A percentile compares a stretch with the other conserved stretches of the same genome.
phyloP scores from a whole-genome alignment of 495 filamentous ascomycete genomes.

The Delitschia confertaspora region DNA sequence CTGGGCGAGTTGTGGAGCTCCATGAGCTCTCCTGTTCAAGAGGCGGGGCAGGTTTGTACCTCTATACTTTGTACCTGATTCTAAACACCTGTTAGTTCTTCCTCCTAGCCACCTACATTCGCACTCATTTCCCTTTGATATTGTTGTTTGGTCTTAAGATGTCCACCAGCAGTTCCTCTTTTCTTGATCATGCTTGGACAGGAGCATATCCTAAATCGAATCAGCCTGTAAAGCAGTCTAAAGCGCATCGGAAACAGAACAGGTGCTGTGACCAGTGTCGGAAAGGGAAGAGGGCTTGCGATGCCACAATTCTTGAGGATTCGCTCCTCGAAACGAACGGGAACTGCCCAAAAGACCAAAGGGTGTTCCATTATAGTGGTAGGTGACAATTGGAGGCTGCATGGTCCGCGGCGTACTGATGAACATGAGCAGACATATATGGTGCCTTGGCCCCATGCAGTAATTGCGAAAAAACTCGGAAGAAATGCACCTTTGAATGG shows the following conservation, averaged over 20 bases:
- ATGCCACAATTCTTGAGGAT: constrained; percentile 28
- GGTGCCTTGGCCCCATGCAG: constrained; percentile 26
- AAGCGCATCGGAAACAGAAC: constrained; percentile 31
- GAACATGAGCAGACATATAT: constrained; percentile 9
- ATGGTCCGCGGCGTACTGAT: neutral
- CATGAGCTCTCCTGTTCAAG: too few relatives aligned
- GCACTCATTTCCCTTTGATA: too few relatives aligned
- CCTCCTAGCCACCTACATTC: too few relatives aligned
- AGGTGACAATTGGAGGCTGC: constrained; percentile 1
- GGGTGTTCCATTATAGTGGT: constrained; percentile 22
- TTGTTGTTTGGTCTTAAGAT: too few relatives aligned
- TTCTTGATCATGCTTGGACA: constrained; percentile 23
- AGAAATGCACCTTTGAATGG: constrained; percentile 33
- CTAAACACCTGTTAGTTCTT: too few relatives aligned
- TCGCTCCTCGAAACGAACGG: constrained; percentile 12
- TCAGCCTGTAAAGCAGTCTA: constrained; percentile 6
- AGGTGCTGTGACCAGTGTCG: constrained; percentile 41
- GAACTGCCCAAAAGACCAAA: constrained; percentile 2
- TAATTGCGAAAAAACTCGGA: constrained; percentile 33
- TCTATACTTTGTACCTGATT: too few relatives aligned
- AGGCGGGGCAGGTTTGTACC: too few relatives aligned
- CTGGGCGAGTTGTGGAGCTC: too few relatives aligned
- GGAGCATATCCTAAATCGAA: constrained; percentile 7
- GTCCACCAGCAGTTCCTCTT: too few relatives aligned
- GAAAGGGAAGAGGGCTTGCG: constrained; percentile 40